Conservation (phyloP, 192 early-diverging fungal genomes). For the Coemansia sp. region DNA sequence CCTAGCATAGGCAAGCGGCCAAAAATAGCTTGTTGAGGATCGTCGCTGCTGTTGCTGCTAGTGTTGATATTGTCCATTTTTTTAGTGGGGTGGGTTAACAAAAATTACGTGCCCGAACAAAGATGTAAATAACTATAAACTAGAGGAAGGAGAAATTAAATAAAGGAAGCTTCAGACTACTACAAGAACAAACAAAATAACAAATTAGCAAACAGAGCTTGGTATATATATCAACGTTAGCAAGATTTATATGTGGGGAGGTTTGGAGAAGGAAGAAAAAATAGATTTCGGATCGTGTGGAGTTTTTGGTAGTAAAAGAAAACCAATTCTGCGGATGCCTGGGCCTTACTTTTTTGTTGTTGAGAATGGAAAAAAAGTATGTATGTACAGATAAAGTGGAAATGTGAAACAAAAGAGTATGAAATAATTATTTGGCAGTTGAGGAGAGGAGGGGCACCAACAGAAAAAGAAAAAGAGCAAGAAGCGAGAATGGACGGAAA, state of each 20-base stretch:
- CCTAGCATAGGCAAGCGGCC: constrained; percentile 8
- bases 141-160: constrained; percentile 2
- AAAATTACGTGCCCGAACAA: too few species aligned
- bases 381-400: not conserved
- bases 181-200: constrained; percentile 8
- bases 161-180: not conserved
- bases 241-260: not conserved
- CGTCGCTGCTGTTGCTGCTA: not conserved
- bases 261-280: not conserved
- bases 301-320: not conserved
- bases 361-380: not conserved
- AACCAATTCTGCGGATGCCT: not conserved
- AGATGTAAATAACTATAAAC: not conserved
- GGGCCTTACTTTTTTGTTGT: not conserved
- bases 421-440: not conserved
- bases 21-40: constrained; percentile 4
- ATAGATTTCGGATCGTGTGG: not conserved
- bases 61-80: constrained; percentile 12
- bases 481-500: not conserved
- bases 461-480: not conserved
- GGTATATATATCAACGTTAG: not conserved
- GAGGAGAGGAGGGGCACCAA: constrained; percentile 1
- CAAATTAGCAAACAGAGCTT: not conserved
- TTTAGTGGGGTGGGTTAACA: not conserved
- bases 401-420: constrained; percentile 1